phyloP scores from a whole-genome alignment of 2,329 filamentous ascomycete species.

The Knufia fluminis region DNA sequence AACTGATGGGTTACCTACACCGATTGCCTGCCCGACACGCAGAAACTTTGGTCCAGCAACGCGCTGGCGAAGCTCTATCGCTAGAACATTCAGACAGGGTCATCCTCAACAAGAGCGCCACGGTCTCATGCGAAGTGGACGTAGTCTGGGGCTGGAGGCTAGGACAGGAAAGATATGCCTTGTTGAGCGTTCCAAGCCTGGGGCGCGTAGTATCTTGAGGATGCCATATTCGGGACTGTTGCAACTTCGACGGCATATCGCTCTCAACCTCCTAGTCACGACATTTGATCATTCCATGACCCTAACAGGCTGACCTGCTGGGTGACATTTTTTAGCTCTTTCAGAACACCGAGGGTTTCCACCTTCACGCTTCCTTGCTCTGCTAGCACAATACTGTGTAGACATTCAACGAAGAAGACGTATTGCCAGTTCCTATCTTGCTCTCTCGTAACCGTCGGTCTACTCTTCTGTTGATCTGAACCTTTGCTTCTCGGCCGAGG shows the following conservation, averaged over 20 bases:
- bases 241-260: not conserved
- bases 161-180: no score
- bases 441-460: not conserved
- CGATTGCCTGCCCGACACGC: no score
- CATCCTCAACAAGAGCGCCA: no score
- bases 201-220: no score
- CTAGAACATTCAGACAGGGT: no score
- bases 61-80: no score
- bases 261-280: not conserved
- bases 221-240: no score
- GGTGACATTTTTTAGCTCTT: constrained; percentile 29
- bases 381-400: constrained; percentile 25
- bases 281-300: constrained; percentile 15
- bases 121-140: no score
- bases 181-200: no score
- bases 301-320: constrained; percentile 29
- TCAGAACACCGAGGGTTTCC: constrained; percentile 26
- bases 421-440: constrained; percentile 59
- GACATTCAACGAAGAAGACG: constrained; percentile 88
- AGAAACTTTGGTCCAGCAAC: no score
- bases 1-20: no score
- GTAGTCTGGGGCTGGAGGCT: no score
- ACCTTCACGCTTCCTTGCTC: constrained; percentile 11
- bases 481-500: constrained; percentile 59
- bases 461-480: not conserved